Evolutionary conservation across 177 flowering plant genomes (phyloP).

Genomic region (Telopea speciosissima): DNA sequence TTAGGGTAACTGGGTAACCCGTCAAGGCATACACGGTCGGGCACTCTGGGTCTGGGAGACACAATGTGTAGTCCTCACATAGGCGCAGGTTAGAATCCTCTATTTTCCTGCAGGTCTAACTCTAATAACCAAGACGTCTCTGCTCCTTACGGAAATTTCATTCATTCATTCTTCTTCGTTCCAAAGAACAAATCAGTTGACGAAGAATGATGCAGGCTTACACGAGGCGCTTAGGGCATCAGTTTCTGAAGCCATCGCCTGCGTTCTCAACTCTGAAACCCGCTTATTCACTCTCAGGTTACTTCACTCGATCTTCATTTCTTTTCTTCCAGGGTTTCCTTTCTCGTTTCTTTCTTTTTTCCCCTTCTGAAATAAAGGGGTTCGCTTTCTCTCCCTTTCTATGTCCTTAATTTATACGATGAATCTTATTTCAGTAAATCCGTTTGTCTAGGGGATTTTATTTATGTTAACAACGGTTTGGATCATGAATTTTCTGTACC

Average conservation of each 20-base stretch:
- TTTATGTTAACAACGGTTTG: background rate
- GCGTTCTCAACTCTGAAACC: conserved; percentile 44
- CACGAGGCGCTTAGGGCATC: conserved; percentile 45
- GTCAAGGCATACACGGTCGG: too few species aligned
- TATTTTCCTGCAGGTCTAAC: too few species aligned
- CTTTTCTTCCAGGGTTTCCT: conserved; percentile 10
- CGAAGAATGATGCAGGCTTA: conserved; percentile 59
- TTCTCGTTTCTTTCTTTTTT: background rate
- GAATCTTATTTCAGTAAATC: background rate
- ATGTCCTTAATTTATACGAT: background rate
- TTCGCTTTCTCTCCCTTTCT: background rate
- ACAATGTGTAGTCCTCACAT: too few species aligned
- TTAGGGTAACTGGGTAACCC: too few species aligned
- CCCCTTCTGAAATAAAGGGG: background rate
- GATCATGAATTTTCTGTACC: background rate
- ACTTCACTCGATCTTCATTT: conserved; percentile 21
- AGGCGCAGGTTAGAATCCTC: too few species aligned
- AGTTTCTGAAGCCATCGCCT: conserved; percentile 23
- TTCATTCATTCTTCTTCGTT: background rate
- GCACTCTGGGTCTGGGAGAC: too few species aligned
- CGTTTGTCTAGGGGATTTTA: background rate
- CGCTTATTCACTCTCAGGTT: conserved; percentile 35
- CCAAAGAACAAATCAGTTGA: background rate
- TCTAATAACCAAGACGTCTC: background rate
- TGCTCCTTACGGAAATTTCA: background rate